Evolutionary conservation across 139 green algal genomes (phyloP), one percentile per base, ranked within the genome.

Genomic region (Auxenochlorella pyrenoidosa): DNA sequence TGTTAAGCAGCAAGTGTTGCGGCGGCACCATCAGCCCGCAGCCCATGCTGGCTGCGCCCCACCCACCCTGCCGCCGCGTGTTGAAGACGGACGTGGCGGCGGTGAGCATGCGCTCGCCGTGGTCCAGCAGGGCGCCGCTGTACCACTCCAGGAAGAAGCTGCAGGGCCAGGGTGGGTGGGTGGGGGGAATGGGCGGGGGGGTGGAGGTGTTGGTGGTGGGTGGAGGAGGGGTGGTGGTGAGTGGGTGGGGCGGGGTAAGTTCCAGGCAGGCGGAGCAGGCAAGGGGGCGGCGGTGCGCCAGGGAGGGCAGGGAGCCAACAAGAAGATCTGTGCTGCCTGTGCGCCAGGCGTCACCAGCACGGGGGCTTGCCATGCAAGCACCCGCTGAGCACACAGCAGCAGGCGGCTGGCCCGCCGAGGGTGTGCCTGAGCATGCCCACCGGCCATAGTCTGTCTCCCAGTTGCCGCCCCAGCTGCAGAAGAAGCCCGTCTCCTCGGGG

Each of bases 361-460:
- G n/a, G n/a, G n/a, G n/a, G n/a, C n/a, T n/a, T n/a, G n/a, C n/a
- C n/a, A n/a, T n/a, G n/a, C 47, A 54, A 18, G 47, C 47, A 54
- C 10, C 47, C 47, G n/a, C 47, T 54, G 47, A 54, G 47, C 47
- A 54, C 8, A 54, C 47, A 18, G 10, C 8, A 54, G 47, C 47
- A 54, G 10, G 47, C 47, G 10, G 47, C 47, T 18, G 10, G 47
- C 47, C 6, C 47, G 8, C 47, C 47, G 47, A 10, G 47, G 47
- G 8, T 54, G 47, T 54, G n/a, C n/a, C 6, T 58, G 8, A 58
- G 47, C 47, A 16, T 0, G 2, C 58, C 30, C 93, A 96, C 86
- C 87, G 84, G 28, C 94, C 94, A 75, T 97, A 96, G 26, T 84
- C 82, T 16, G 93, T 92, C 43, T 96, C 93, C 95, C 95, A 98